Conservation (phyloP, 345 rosid species). For the Zanthoxylum bungeanum region DNA sequence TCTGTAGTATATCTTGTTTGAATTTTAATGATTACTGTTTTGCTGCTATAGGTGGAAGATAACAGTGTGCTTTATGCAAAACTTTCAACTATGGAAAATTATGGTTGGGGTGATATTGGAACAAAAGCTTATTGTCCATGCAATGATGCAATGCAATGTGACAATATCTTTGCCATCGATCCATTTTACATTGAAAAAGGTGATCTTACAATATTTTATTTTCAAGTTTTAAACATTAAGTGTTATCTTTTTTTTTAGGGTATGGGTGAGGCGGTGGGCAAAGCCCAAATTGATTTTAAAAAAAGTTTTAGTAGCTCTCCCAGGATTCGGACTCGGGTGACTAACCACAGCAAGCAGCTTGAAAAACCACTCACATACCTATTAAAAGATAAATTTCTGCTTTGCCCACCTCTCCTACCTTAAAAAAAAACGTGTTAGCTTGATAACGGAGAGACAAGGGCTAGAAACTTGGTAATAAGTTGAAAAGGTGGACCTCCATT, state of each 20-base stretch:
- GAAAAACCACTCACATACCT: too few species aligned
- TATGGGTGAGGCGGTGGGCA: too few species aligned
- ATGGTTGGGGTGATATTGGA: conserved; percentile 75
- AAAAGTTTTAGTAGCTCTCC: too few species aligned
- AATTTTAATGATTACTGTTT: conserved; percentile 3
- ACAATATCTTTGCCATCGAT: conserved; percentile 56
- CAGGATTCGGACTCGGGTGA: too few species aligned
- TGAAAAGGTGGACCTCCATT: neutral
- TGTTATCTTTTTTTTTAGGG: neutral
- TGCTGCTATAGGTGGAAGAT: conserved; percentile 42
- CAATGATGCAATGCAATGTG: conserved; percentile 41
- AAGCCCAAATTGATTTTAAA: too few species aligned
- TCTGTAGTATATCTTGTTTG: neutral
- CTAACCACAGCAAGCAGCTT: too few species aligned
- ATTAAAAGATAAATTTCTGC: too few species aligned
- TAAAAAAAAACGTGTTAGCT: too few species aligned
- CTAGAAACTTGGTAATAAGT: neutral
- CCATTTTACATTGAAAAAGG: conserved; percentile 86
- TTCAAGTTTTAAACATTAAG: too few species aligned
- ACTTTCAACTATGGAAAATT: conserved; percentile 60
- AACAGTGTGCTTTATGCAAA: conserved; percentile 18
- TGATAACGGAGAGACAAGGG: neutral
- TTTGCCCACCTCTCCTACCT: too few species aligned
- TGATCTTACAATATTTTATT: conserved; percentile 23
- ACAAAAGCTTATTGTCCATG: conserved; percentile 26